Percentiles rank a stretch among this genome's conserved stretches.
Evolutionary conservation across 2,329 filamentous ascomycete species (phyloP).

Genomic region (Ophiocordyceps camponoti-rufipedis): DNA sequence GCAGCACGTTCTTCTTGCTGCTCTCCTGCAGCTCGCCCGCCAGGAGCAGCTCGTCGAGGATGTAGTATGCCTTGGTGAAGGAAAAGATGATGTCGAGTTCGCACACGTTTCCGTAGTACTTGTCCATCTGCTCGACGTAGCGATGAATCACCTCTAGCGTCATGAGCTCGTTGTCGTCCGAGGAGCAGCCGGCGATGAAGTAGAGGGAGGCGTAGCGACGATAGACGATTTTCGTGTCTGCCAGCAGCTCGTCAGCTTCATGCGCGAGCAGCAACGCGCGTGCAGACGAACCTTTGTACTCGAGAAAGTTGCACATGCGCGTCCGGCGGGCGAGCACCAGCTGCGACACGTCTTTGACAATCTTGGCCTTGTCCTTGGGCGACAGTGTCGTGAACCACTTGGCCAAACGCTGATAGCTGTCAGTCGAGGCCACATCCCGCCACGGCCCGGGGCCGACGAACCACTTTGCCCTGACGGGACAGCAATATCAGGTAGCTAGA

Average conservation of each 20-base stretch:
- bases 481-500: constrained; percentile 89
- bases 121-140: constrained; percentile 99
- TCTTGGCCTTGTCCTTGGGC: constrained; percentile 97
- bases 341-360: constrained; percentile 98
- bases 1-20: constrained; percentile 95
- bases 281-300: constrained; percentile 69
- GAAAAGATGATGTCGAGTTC: constrained; percentile 99
- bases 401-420: constrained; percentile 57
- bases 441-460: constrained; percentile 30
- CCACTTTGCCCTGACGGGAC: constrained; percentile 97
- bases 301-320: constrained; percentile 99
- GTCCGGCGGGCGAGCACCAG: constrained; percentile 89
- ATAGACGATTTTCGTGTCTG: constrained; percentile 97
- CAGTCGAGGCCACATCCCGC: background rate
- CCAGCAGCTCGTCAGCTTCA: constrained; percentile 1
- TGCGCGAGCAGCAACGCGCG: background rate
- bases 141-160: constrained; percentile 97
- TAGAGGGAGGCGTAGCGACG: constrained; percentile 96
- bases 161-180: constrained; percentile 96
- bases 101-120: constrained; percentile 99
- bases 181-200: constrained; percentile 94
- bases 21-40: constrained; percentile 97
- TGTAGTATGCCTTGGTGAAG: constrained; percentile 99
- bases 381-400: constrained; percentile 99
- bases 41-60: constrained; percentile 86